phyloP scores from a whole-genome alignment of 495 filamentous ascomycete species.

The Neurospora sp. region DNA sequence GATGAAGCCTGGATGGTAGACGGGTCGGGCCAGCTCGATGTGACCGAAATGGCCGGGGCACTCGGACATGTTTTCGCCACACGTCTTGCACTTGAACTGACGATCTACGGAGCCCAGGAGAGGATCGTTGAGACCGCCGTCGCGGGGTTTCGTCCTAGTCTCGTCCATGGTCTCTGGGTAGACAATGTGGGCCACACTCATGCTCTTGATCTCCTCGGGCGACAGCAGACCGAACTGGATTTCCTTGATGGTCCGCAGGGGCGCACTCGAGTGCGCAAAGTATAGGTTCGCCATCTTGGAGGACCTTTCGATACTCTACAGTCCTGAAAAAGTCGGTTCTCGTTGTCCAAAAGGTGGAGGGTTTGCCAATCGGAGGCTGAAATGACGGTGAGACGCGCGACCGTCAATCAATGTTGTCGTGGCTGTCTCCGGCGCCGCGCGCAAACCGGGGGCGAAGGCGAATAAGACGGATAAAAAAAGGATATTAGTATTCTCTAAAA shows the following conservation, averaged over 20 bases:
- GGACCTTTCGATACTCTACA: background rate
- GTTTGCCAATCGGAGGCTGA: background rate
- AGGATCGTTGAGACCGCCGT: slow-evolving; percentile 85
- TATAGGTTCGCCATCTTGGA: slow-evolving; percentile 83
- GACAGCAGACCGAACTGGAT: slow-evolving; percentile 97
- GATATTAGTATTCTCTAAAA: slow-evolving; percentile 1
- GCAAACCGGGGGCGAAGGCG: slow-evolving; percentile 3
- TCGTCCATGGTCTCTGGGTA: slow-evolving; percentile 99
- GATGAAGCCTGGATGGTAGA: slow-evolving; percentile 93
- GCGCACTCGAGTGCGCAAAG: slow-evolving; percentile 88
- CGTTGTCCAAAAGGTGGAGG: background rate
- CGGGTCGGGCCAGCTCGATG: slow-evolving; percentile 89
- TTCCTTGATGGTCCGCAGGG: slow-evolving; percentile 89
- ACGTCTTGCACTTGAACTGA: slow-evolving; percentile 87
- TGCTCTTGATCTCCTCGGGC: slow-evolving; percentile 94
- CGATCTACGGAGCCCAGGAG: slow-evolving; percentile 91
- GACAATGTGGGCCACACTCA: slow-evolving; percentile 86
- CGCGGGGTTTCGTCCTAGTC: slow-evolving; percentile 72
- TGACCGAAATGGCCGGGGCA: slow-evolving; percentile 98
- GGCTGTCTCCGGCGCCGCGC: slow-evolving; percentile 4
- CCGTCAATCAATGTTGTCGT: slow-evolving; percentile 2
- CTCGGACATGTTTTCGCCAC: slow-evolving; percentile 84
- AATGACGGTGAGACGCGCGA: slow-evolving; percentile 7
- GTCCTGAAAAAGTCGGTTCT: background rate
- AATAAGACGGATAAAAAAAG: slow-evolving; percentile 5